Evolutionary conservation across 352 stramenopile species (phyloP).

Genomic region (Globisporangium polare): DNA sequence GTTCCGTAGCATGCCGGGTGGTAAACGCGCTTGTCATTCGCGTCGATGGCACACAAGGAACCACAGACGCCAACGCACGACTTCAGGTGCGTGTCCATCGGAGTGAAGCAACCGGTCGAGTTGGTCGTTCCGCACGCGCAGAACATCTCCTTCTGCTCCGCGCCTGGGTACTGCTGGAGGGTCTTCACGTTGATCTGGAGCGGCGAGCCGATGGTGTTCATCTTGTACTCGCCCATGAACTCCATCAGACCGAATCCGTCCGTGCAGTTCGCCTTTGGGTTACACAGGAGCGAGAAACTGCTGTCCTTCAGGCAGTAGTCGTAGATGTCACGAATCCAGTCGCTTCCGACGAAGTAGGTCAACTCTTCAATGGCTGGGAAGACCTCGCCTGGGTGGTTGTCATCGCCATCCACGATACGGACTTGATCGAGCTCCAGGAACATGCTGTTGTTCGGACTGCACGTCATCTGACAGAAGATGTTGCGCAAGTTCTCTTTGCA

Average conservation of each 20-base stretch:
- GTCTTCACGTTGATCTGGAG: conserved; percentile 62
- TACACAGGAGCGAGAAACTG: conserved; percentile 54
- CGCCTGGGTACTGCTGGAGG: conserved; percentile 26
- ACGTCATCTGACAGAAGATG: conserved; percentile 62
- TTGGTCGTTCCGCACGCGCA: conserved; percentile 42
- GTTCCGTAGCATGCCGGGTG: conserved; percentile 31
- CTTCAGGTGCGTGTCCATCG: conserved; percentile 43
- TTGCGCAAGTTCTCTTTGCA: conserved; percentile 69
- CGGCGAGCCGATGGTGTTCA: conserved; percentile 56
- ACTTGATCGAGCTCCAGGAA: conserved; percentile 56
- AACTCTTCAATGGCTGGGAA: conserved; percentile 52
- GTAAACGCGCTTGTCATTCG: conserved; percentile 23
- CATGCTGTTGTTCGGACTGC: conserved; percentile 60
- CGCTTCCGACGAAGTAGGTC: conserved; percentile 57
- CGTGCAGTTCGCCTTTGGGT: conserved; percentile 44
- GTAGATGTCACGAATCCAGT: conserved; percentile 65
- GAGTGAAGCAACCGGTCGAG: conserved; percentile 36
- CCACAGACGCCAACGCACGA: conserved; percentile 50
- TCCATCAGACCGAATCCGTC: conserved; percentile 53
- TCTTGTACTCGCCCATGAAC: conserved; percentile 60
- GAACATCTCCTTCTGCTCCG: conserved; percentile 31
- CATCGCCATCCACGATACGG: conserved; percentile 40
- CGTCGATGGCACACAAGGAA: conserved; percentile 38
- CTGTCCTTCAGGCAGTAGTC: conserved; percentile 56
- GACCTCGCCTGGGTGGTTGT: conserved; percentile 28